Percentiles rank a stretch among this genome's conserved stretches.
Conservation (phyloP, 805 yeast genomes). For the Candida dajiaensis region DNA sequence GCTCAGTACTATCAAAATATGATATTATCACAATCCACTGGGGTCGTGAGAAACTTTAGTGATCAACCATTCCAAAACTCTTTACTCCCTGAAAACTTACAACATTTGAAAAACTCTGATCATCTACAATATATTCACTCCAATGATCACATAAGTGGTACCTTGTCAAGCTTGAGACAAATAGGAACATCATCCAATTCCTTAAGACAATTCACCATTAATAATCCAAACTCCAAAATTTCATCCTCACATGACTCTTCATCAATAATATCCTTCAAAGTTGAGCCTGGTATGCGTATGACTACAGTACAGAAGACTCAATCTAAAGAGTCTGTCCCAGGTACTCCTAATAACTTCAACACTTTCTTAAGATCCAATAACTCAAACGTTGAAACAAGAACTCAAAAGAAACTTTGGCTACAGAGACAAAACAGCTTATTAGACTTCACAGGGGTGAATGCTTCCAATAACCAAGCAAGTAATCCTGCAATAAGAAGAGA, state of each 20-base stretch:
- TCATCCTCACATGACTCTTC: constrained; percentile 16
- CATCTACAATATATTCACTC: constrained; percentile 23
- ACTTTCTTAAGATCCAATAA: constrained; percentile 34
- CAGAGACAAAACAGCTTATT: constrained; percentile 70
- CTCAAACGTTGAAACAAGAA: constrained; percentile 52
- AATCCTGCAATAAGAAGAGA: constrained; percentile 62
- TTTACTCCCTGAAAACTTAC: constrained; percentile 12
- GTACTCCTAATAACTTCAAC: constrained; percentile 32
- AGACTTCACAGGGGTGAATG: constrained; percentile 35
- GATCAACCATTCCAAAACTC: constrained; percentile 26
- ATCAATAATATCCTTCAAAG: constrained; percentile 19
- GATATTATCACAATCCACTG: constrained; percentile 49
- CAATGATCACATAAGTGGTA: constrained; percentile 22
- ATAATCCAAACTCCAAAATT: constrained; percentile 6
- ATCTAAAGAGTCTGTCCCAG: constrained; percentile 16
- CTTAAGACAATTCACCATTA: constrained; percentile 21
- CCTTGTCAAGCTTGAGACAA: constrained; percentile 6
- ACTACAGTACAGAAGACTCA: constrained; percentile 19
- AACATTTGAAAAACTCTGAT: constrained; percentile 5
- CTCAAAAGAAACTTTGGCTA: constrained; percentile 81
- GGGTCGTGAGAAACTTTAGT: constrained; percentile 37
- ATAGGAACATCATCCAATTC: constrained; percentile 17
- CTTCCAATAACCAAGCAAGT: constrained; percentile 2
- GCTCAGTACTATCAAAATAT: constrained; percentile 34
- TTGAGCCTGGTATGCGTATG: constrained; percentile 21